These are phyloP conservation scores for Adenanthera pavonina DNA, from an alignment of 306 rosid species.

Conservation along the genomic window DNA sequence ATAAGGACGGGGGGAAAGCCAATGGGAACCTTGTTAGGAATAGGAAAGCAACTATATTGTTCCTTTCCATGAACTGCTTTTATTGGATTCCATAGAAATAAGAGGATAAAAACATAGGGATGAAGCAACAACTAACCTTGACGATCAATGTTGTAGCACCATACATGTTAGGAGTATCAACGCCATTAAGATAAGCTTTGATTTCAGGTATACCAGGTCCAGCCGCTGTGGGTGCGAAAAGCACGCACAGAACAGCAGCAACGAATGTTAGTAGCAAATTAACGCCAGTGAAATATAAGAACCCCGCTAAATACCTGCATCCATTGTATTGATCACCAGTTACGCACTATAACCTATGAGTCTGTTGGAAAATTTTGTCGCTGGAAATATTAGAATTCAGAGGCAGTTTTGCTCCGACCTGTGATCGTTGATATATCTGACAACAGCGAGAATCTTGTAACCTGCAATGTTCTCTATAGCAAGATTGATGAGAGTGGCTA, in stretches of 20 bases:
- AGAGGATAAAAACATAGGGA: neutral
- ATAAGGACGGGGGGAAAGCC: neutral
- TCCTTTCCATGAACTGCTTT: neutral
- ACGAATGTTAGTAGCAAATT: slow-evolving; percentile 66
- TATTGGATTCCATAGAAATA: neutral
- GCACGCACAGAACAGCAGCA: slow-evolving; percentile 81
- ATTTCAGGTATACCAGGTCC: slow-evolving; percentile 97
- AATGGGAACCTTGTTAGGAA: neutral
- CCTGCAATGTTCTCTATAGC: slow-evolving; percentile 91
- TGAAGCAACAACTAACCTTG: slow-evolving; percentile 61
- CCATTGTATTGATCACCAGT: neutral
- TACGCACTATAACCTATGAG: neutral
- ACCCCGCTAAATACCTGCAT: slow-evolving; percentile 70
- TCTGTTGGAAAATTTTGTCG: neutral
- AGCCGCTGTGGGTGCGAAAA: slow-evolving; percentile 88
- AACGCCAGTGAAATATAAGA: slow-evolving; percentile 55
- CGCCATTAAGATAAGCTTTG: slow-evolving; percentile 92
- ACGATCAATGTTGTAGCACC: slow-evolving; percentile 76
- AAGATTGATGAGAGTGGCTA: slow-evolving; percentile 86
- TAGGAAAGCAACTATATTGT: neutral
- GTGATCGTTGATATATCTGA: slow-evolving; percentile 49
- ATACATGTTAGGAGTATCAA: slow-evolving; percentile 89
- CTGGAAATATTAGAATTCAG: neutral
- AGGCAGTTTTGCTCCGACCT: slow-evolving; percentile 47
- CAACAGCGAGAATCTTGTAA: slow-evolving; percentile 73